phyloP scores from a whole-genome alignment of 1,284 basidiomycete species.

The Leccinum olivaceoglutinosum region DNA sequence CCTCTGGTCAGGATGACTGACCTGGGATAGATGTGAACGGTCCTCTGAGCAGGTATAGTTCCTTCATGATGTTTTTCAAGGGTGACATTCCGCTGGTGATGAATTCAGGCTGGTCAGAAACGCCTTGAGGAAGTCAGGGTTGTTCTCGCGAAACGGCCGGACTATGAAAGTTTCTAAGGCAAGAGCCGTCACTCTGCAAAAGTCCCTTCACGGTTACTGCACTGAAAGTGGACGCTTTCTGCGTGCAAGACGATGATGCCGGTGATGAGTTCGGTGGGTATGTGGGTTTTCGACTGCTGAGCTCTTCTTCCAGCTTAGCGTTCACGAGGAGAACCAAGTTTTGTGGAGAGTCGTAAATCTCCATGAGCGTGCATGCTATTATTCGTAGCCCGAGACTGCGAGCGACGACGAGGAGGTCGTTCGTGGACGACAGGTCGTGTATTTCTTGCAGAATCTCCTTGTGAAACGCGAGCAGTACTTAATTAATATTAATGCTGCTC shows the following conservation, averaged over 20 bases:
- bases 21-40: conserved; percentile 90
- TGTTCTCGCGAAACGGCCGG: conserved; percentile 82
- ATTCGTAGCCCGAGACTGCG: conserved; percentile 83
- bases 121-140: conserved; percentile 89
- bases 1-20: conserved; percentile 29
- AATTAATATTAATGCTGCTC: too few species aligned
- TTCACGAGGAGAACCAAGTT: conserved; percentile 87
- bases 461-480: too few species aligned
- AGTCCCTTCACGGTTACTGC: not conserved
- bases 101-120: conserved; percentile 96
- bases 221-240: conserved; percentile 44
- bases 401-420: conserved; percentile 80
- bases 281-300: conserved; percentile 80
- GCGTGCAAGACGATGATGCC: conserved; percentile 94
- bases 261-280: conserved; percentile 82
- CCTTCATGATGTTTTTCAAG: conserved; percentile 53
- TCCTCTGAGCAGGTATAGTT: conserved; percentile 72
- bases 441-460: conserved; percentile 64
- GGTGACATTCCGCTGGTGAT: conserved; percentile 82
- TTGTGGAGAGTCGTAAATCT: conserved; percentile 87
- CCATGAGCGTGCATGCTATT: conserved; percentile 80
- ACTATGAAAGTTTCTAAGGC: conserved; percentile 89
- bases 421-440: conserved; percentile 67
- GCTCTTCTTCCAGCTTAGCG: conserved; percentile 83
- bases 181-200: conserved; percentile 71